These are phyloP conservation scores for Eucalyptus fibrosa DNA, from an alignment of 345 rosid species.

Conservation along the genomic window DNA sequence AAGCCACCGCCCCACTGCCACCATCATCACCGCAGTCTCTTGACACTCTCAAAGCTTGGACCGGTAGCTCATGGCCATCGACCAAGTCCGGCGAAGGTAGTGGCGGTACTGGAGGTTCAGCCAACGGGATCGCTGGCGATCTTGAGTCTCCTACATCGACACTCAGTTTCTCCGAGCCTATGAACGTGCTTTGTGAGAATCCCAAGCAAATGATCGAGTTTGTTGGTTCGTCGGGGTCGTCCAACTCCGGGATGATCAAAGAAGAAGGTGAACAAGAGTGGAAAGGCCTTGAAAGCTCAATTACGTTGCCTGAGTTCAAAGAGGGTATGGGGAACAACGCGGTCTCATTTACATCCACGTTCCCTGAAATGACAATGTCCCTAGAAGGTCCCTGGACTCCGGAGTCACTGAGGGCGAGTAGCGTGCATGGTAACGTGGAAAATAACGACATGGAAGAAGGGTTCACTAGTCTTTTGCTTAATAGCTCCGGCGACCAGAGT, in stretches of 20 bases:
- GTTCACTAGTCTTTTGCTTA: conserved; percentile 61
- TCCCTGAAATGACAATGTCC: conserved; percentile 38
- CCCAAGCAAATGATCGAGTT: conserved; percentile 35
- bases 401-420: conserved; percentile 19
- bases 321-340: conserved; percentile 24
- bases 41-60: conserved; percentile 1
- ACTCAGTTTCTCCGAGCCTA: conserved; percentile 59
- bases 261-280: conserved; percentile 50
- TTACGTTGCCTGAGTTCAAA: conserved; percentile 10
- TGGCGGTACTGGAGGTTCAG: not conserved
- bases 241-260: conserved; percentile 24
- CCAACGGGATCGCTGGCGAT: conserved; percentile 18
- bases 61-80: not conserved
- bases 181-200: conserved; percentile 1
- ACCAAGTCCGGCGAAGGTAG: conserved; percentile 22
- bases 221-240: conserved; percentile 37
- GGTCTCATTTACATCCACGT: conserved; percentile 20
- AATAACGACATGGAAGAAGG: conserved; percentile 45
- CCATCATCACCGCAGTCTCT: not conserved
- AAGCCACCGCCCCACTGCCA: not conserved
- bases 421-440: not conserved
- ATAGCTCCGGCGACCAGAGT: conserved; percentile 31
- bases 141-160: conserved; percentile 89
- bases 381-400: conserved; percentile 32
- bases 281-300: conserved; percentile 24